Evolutionary conservation across 768 basidiomycete genomes (phyloP), one percentile per base, ranked within the genome.

Genomic region (Exidia glandulosa): DNA sequence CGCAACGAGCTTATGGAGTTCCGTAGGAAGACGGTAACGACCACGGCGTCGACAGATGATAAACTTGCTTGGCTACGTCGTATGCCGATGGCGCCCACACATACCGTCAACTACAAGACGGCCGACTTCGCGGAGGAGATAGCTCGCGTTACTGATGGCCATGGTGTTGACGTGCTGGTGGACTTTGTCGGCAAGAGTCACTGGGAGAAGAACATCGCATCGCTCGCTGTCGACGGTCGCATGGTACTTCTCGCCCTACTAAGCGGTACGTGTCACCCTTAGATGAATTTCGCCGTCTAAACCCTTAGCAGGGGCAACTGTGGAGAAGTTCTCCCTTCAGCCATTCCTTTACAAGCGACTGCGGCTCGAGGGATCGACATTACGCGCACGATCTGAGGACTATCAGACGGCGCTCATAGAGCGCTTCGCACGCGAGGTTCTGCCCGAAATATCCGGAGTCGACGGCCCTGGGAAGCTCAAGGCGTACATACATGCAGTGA

Each of bases 341-440:
- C 85, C 84, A 10, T 81, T 96, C 58, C 74, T 95, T 60, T 84
- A 77, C 71, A 97, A 94, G 74, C 84, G 93, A 19, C 81, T 96
- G 57, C 84, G 85, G 29, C 86, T 97, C 57, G 86, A 92, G 71
- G 93, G 94, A 25, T 90, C 90, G 25, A 95, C 92, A 2, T 75
- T 96, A 32, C 84, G 93, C 27, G 82, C 86, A 32, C 83, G 90
- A 50, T 79, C 82, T 29, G 66, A 77, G n/a, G 75, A 79, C 63
- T 96, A 95, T 70, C 92, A 96, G 71, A 77, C 80, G 3, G 79
- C 87, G 25, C 76, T 95, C 56, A 79, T 90, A 59, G 69, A 56
- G 63, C 81, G 81, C 60, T 88, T 94, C 68, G 71, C 73, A 59
- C 66, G 72, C 52, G 79, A 84, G 37, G 74, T 83, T 19, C 73